phyloP scores from a whole-genome alignment of 179 eudicot species.

The Carnegiea gigantea region DNA sequence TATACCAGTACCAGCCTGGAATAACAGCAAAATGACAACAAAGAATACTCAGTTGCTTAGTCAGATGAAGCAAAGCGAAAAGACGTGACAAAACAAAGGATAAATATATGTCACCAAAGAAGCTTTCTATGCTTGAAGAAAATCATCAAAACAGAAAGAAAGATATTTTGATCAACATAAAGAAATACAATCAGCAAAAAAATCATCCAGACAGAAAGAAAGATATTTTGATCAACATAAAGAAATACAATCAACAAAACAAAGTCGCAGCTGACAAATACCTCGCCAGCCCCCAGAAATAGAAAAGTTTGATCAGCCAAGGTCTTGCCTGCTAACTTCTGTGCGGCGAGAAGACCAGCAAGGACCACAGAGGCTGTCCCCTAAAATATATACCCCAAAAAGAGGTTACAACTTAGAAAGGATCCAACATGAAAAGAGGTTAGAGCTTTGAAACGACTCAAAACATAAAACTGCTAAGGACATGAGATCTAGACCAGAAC shows the following conservation, averaged over 20 bases:
- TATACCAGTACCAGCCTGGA: slow-evolving; percentile 95
- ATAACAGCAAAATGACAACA: slow-evolving; percentile 5
- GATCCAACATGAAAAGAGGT: not conserved
- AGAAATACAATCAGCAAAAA: not conserved
- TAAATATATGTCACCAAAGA: not conserved
- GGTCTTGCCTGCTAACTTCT: slow-evolving; percentile 62
- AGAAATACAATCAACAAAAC: not conserved
- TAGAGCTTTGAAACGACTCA: not conserved
- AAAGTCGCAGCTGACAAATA: slow-evolving; percentile 16
- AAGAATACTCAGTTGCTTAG: not conserved
- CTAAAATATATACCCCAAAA: slow-evolving; percentile 32
- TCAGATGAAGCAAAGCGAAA: not conserved
- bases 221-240: not conserved
- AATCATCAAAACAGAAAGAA: not conserved
- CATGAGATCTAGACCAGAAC: not conserved
- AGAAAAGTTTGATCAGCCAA: slow-evolving; percentile 76
- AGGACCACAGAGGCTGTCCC: slow-evolving; percentile 97
- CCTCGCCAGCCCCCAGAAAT: slow-evolving; percentile 97
- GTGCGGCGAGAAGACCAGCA: slow-evolving; percentile 71
- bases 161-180: not conserved
- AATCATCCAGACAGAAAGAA: not conserved
- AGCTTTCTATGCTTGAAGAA: not conserved
- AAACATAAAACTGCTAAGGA: slow-evolving; percentile 1
- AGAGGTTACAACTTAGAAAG: not conserved
- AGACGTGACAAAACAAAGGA: not conserved